Percentiles rank a stretch among this genome's conserved stretches.
Evolutionary conservation across 2,329 filamentous ascomycete genomes (phyloP).

Genomic region (Xylariaceae sp.): DNA sequence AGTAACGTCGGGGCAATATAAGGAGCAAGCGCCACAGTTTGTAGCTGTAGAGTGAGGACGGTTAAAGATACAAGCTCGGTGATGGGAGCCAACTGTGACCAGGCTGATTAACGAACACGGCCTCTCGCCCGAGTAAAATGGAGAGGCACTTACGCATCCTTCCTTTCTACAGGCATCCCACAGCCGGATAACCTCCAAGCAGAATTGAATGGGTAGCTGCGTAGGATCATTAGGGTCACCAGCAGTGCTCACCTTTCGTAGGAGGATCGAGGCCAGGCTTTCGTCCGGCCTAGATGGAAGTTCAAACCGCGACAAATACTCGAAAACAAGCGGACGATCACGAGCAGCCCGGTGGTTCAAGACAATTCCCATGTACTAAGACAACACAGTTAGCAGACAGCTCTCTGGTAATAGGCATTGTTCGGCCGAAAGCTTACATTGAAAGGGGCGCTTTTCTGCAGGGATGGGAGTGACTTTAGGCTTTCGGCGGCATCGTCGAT

Average conservation of each 20-base stretch:
- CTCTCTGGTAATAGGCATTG: background rate
- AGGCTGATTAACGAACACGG: background rate
- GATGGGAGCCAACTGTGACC: conserved; percentile 52
- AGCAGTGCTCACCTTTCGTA: conserved; percentile 59
- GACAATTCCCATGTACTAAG: conserved; percentile 55
- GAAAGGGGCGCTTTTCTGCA: conserved; percentile 32
- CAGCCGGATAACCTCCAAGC: conserved; percentile 56
- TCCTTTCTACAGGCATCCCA: conserved; percentile 66
- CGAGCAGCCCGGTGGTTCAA: conserved; percentile 55
- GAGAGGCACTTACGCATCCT: conserved; percentile 30
- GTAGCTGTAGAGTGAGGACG: conserved; percentile 56
- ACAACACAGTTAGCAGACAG: conserved; percentile 20
- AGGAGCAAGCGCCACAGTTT: conserved; percentile 54
- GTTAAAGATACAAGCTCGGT: conserved; percentile 60
- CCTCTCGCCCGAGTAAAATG: background rate
- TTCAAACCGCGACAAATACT: conserved; percentile 57
- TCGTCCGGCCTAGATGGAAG: conserved; percentile 59
- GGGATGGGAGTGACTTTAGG: conserved; percentile 6
- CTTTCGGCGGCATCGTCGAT: conserved; percentile 12
- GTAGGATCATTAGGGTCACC: conserved; percentile 44
- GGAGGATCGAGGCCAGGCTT: conserved; percentile 61
- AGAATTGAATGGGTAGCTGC: conserved; percentile 59
- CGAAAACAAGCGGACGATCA: conserved; percentile 57
- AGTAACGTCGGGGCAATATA: conserved; percentile 54
- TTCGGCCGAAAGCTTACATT: conserved; percentile 36